Percentiles rank a stretch among this genome's conserved stretches.
These are phyloP conservation scores for Fusarium decemcellulare DNA, from an alignment of 2,329 filamentous ascomycete genomes.

Conservation along the genomic window DNA sequence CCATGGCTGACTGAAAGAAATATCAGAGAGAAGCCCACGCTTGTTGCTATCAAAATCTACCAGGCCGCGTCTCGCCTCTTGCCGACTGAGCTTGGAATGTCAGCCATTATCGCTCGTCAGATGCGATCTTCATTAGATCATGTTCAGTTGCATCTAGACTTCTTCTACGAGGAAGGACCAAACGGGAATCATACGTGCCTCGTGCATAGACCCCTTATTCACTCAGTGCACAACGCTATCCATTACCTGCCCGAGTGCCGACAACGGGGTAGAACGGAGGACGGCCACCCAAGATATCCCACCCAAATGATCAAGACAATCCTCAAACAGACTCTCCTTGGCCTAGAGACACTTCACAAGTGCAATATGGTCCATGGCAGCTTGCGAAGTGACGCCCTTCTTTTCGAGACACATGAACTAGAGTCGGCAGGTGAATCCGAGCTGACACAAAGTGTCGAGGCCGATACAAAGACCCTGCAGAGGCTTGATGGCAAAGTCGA, in stretches of 20 bases:
- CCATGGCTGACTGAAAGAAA: not conserved
- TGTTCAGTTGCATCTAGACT: not conserved
- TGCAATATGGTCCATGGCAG: not conserved
- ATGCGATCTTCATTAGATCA: not conserved
- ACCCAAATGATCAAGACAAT: constrained; percentile 9
- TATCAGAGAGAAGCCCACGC: not conserved
- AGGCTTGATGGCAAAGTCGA: not conserved
- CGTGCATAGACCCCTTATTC: not conserved
- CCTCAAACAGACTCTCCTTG: constrained; percentile 15
- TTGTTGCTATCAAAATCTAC: constrained; percentile 4
- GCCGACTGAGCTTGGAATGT: not conserved
- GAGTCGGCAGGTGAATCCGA: not conserved
- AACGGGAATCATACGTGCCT: not conserved
- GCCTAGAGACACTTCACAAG: not conserved
- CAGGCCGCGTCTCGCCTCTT: not conserved
- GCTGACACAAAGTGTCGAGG: not conserved
- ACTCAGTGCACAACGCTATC: not conserved
- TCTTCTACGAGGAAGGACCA: not conserved
- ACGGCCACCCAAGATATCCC: constrained; percentile 2
- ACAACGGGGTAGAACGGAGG: not conserved
- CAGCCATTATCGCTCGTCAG: not conserved
- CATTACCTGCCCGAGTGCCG: too few species aligned
- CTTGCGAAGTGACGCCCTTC: not conserved
- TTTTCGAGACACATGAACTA: not conserved
- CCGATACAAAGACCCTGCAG: not conserved